Evolutionary conservation across 192 early-diverging fungal genomes (phyloP), one percentile per base, ranked within the genome.

Genomic region (Backusella tarrabulga): DNA sequence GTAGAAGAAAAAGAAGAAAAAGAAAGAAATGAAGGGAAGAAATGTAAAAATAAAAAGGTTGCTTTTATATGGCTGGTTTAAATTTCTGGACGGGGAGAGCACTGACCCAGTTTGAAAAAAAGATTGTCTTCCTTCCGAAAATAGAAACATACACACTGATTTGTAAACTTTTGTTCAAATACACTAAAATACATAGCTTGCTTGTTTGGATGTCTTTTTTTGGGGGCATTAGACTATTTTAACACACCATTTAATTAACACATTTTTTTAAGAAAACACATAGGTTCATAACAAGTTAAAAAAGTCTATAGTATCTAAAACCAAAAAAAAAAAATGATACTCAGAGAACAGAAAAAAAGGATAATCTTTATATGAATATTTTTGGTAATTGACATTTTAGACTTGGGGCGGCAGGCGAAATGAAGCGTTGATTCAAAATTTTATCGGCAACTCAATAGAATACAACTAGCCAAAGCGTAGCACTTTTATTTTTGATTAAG

Each of bases 131-230:
- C 11, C 29, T 63, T 63, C 56, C 56, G 12, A 63, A 63, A 63
- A 63, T 29, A 26, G 56, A 63, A 63, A 63, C 23, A 26, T 26
- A 63, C 23, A 26, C 56, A 63, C 56, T 63, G 56, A 63, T 63
- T 63, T 63, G 56, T 63, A 63, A 63, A 63, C 11, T 63, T 63
- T 12, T 63, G 56, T 63, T 60, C 11, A 60, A 60, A 60, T 60
- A 60, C n/a, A 60, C 54, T 60, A 60, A 60, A 60, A 23, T 9
- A 60, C 11, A 17, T 26, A 12, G 17, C 54, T 21, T 60, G 54
- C 6, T 60, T 60, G 21, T 60, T 6, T 60, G 38, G 38, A 40
- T 40, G 0, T 11, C 38, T 60, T 26, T 26, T 11, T 12, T 11
- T 23, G 9, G 26, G 15, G 46, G 6, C 8, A 60, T 60, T 26